phyloP scores from a whole-genome alignment of 2,329 filamentous ascomycete genomes.

The Triangularia verruculosa region DNA sequence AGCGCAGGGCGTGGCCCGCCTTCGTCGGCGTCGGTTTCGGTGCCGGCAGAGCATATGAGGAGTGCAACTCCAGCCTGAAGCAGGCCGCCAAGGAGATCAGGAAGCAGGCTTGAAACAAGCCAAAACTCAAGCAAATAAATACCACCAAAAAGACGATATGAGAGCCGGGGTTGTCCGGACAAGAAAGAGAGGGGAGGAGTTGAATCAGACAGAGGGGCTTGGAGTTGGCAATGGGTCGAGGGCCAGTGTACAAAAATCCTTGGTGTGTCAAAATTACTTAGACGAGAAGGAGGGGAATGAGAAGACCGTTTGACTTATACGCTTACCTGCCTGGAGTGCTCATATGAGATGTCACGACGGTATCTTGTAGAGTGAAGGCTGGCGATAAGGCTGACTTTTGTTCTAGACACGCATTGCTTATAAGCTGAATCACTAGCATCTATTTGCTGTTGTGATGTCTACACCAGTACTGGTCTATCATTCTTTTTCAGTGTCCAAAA shows the following conservation, averaged over 20 bases:
- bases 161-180: background rate
- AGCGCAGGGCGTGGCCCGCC: constrained; percentile 96
- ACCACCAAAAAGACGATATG: background rate
- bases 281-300: background rate
- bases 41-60: constrained; percentile 94
- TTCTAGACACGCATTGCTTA: background rate
- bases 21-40: constrained; percentile 93
- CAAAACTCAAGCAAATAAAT: background rate
- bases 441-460: background rate
- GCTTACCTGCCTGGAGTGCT: no score
- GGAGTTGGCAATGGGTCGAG: background rate
- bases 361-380: no score
- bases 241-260: background rate
- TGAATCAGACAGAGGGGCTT: background rate
- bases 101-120: constrained; percentile 7
- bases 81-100: constrained; percentile 54
- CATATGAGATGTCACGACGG: no score
- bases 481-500: background rate
- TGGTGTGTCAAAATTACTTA: background rate
- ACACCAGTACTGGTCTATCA: background rate
- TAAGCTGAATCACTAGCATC: background rate
- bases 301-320: background rate
- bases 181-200: background rate
- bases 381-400: background rate
- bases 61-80: constrained; percentile 83